phyloP scores from a whole-genome alignment of 2,329 filamentous ascomycete genomes.

The Penicillium sp. region DNA sequence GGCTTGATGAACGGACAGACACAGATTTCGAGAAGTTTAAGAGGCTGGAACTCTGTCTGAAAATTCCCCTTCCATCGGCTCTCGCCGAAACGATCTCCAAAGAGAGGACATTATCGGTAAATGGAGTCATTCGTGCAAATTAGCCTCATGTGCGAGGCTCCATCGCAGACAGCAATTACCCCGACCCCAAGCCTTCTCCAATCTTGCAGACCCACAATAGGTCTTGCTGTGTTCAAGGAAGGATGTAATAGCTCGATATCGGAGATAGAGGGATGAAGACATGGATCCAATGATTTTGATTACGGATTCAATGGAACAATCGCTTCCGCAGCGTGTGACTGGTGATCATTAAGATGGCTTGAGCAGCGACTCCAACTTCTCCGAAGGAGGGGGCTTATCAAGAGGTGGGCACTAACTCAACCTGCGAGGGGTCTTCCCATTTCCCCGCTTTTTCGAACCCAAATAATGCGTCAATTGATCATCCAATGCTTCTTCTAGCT shows the following conservation, averaged over 20 bases:
- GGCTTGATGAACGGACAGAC: neutral
- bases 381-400: slow-evolving; percentile 6
- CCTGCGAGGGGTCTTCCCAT: no score
- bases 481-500: no score
- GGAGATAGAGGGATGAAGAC: neutral
- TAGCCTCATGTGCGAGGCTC: slow-evolving; percentile 3
- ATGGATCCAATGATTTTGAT: neutral
- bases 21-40: slow-evolving; percentile 15
- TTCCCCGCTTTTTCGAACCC: no score
- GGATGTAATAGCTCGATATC: neutral
- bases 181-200: slow-evolving; percentile 24
- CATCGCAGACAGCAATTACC: slow-evolving; percentile 3
- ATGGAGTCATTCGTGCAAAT: neutral
- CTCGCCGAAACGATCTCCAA: slow-evolving; percentile 8
- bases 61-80: slow-evolving; percentile 7
- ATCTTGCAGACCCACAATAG: slow-evolving; percentile 11
- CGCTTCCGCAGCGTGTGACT: no score
- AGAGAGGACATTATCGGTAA: slow-evolving; percentile 2
- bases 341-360: neutral
- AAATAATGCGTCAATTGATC: no score
- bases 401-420: no score
- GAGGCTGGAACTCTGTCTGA: neutral
- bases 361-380: slow-evolving; percentile 13
- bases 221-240: slow-evolving; percentile 3
- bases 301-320: neutral